A percentile compares a stretch with the other conserved stretches of the same genome.
Evolutionary conservation across 352 stramenopile genomes (phyloP).

Genomic region (Pythium brachiatum): DNA sequence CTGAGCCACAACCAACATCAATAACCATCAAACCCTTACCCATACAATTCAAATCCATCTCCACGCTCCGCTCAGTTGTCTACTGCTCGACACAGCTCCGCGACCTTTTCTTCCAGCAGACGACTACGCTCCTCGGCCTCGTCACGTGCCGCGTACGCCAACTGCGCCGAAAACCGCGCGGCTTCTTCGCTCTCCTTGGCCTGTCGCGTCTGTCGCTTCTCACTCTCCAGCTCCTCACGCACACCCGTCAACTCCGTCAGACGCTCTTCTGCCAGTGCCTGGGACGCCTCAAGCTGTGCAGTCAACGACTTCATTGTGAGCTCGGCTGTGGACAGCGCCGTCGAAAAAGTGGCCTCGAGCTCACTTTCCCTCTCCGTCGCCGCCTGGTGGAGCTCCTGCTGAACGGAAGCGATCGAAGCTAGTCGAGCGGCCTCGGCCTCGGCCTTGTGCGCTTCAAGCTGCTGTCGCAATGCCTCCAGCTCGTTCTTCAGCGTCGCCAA

Average conservation of each 20-base stretch:
- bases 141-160: constrained; percentile 67
- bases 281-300: constrained; percentile 24
- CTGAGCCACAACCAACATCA: too few relatives aligned
- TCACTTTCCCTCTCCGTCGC: neutral
- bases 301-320: constrained; percentile 2
- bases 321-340: neutral
- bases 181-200: constrained; percentile 72
- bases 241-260: constrained; percentile 33
- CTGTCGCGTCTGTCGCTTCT: constrained; percentile 41
- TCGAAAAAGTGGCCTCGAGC: neutral
- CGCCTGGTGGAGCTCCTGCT: constrained; percentile 20
- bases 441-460: constrained; percentile 33
- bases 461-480: constrained; percentile 31
- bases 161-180: constrained; percentile 64
- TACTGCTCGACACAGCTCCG: constrained; percentile 28
- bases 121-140: constrained; percentile 47
- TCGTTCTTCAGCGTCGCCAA: constrained; percentile 36
- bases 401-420: constrained; percentile 19
- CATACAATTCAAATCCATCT: constrained; percentile 2
- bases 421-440: constrained; percentile 24
- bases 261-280: constrained; percentile 20
- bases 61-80: neutral
- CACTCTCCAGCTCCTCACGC: constrained; percentile 39
- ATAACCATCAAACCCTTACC: neutral
- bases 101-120: constrained; percentile 35